Evolutionary conservation across 331 rosid genomes (phyloP).

Genomic region (Spiraea crenata): DNA sequence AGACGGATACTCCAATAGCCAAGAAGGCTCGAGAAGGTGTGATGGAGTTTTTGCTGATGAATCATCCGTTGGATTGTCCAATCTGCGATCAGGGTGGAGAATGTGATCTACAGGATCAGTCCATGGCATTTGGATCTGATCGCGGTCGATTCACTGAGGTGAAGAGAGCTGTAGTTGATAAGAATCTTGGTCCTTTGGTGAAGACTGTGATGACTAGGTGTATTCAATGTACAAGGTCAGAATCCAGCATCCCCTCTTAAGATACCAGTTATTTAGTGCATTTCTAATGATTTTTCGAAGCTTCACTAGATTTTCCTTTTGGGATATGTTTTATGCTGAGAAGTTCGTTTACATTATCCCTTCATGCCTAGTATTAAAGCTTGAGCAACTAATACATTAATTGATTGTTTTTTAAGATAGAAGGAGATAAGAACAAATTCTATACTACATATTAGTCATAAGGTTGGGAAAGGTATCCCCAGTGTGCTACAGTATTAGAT

Average conservation of each 20-base stretch:
- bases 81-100: slow-evolving; percentile 99
- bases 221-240: slow-evolving; percentile 95
- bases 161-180: slow-evolving; percentile 96
- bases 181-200: slow-evolving; percentile 97
- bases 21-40: slow-evolving; percentile 99
- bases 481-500: too few relatives aligned
- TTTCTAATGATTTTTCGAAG: not conserved
- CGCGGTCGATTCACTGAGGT: slow-evolving; percentile 98
- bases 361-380: not conserved
- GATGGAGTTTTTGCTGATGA: slow-evolving; percentile 98
- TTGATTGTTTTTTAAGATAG: not conserved
- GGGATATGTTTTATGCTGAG: not conserved
- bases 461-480: too few relatives aligned
- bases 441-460: too few relatives aligned
- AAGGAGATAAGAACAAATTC: too few relatives aligned
- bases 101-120: slow-evolving; percentile 99
- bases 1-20: slow-evolving; percentile 92
- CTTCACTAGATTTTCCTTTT: too few relatives aligned
- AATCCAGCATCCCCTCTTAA: not conserved
- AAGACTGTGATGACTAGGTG: slow-evolving; percentile 99
- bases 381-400: not conserved
- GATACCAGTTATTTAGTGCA: not conserved
- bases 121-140: slow-evolving; percentile 98
- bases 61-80: slow-evolving; percentile 97
- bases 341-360: not conserved